Evolutionary conservation across 352 stramenopile genomes (phyloP), one percentile per base, ranked within the genome.

Genomic region (Aphanomyces stellatus): DNA sequence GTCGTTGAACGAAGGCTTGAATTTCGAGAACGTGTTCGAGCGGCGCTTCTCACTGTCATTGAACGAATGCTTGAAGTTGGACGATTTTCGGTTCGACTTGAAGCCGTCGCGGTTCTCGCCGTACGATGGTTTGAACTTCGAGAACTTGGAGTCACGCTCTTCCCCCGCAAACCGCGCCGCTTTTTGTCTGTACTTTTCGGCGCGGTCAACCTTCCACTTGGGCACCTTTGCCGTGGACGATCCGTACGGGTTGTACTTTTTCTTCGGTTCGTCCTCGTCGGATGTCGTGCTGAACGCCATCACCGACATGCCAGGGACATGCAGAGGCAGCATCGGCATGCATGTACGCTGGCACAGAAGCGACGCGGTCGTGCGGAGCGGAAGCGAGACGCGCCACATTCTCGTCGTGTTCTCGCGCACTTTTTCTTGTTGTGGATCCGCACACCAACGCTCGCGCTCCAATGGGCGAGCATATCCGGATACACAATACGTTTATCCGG

Each of bases 191-290:
- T 37, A 67, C 60, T 67, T 67, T 13, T 67, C 60, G 7, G 48
- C 60, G 11, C 60, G 60, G 27, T 67, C 60, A 25, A 57, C 57
- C 60, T 67, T 67, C 60, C 60, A 67, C 46, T 67, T 56, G 7
- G 60, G 60, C 22, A 57, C 22, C 27, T n/a, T n/a, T n/a, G n/a
- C n/a, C n/a, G n/a, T n/a, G n/a, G 49, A 15, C 19, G 49, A 57
- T 30, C 19, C 49, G 30, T 57, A 30, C 30, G 6, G 17, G 28
- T 24, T 35, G 2, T 34, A 4, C n/a, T 37, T 57, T 30, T 57
- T 57, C 49, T 57, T 57, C 49, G 25, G 25, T 24, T 40, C 22
- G 11, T 24, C 49, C 19, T 57, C 49, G 15, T 57, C 49, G n/a
- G n/a, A n/a, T 19, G 28, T 34, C 49, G 49, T 57, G 33, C 49